Evolutionary conservation across 2,329 filamentous ascomycete genomes (phyloP), one percentile per base, ranked within the genome.

Genomic region (Fusarium oligoseptatum): DNA sequence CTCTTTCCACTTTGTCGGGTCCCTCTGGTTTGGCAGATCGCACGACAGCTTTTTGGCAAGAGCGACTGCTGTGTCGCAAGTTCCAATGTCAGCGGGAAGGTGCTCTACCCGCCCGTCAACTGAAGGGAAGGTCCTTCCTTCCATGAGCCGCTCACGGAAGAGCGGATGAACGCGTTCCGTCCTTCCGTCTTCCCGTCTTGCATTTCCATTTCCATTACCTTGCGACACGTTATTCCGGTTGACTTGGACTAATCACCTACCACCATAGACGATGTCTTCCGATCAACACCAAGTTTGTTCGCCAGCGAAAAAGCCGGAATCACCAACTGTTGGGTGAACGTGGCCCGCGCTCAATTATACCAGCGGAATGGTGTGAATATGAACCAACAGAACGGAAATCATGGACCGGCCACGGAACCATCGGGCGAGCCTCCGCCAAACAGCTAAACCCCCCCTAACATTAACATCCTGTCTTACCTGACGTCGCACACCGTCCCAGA

Each of bases 151-250:
- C 32, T 64, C 17, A 9, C 61, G 72, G 65, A 75, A 70, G 17
- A 37, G 41, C 72, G 72, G 74, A 62, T 63, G 45, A 67, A 61
- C 22, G 10, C 45, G 58, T 68, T 68, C 69, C 71, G 68, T 36
- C 43, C n/a, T 56, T 61, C 73, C 68, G 65, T 68, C 66, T 60
- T 75, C 64, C 75, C 73, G 66, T 60, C 60, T 70, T 60, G 64
- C 39, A 50, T 11, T n/a, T 57, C 24, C n/a, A 57, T 24, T 24
- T 48, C 12, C 48, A 20, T 50, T 50, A 48, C 24, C 45, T 60
- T 52, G 24, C 24, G 41, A 17, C 7, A 56, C 58, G 20, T 36
- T 15, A 41, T 36, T 45, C n/a, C 24, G 63, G 12, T 15, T 15
- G 39, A 45, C 17, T 22, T 64, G 37, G 24, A 36, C 64, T 27